Evolutionary conservation across 106 monocot genomes (phyloP).

Genomic region (Platanthera guangdongensis): DNA sequence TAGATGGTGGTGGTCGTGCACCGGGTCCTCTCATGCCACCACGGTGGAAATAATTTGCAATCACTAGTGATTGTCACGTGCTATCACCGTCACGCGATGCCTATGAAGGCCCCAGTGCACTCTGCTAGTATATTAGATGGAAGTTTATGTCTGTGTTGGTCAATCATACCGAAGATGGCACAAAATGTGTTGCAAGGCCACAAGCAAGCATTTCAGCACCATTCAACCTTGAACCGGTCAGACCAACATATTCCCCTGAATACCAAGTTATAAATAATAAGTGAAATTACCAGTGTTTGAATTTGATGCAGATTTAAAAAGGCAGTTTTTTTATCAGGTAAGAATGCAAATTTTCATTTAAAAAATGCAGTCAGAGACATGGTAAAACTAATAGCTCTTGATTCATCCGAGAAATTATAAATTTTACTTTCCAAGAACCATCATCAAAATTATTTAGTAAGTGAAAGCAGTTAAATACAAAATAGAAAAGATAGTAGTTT

Average conservation of each 20-base stretch:
- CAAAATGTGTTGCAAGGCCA: constrained; percentile 95
- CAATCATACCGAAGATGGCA: constrained; percentile 57
- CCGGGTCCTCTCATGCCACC: too few species aligned
- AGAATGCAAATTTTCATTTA: neutral
- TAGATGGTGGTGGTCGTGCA: too few species aligned
- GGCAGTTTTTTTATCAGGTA: neutral
- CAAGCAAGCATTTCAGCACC: constrained; percentile 96
- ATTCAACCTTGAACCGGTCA: constrained; percentile 82
- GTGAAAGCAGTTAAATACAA: neutral
- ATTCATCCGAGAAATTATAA: neutral
- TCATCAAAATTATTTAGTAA: neutral
- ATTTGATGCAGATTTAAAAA: neutral
- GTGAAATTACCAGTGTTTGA: neutral
- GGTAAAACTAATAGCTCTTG: neutral
- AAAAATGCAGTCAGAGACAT: neutral
- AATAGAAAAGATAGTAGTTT: neutral
- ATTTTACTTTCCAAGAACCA: too few species aligned
- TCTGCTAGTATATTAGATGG: too few species aligned
- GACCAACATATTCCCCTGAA: constrained; percentile 91
- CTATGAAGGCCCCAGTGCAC: too few species aligned
- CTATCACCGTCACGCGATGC: too few species aligned
- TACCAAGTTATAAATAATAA: neutral
- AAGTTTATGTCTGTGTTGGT: too few species aligned
- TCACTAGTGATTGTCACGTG: too few species aligned
- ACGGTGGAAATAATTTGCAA: too few species aligned